Evolutionary conservation across 108 stramenopile genomes (phyloP).

Genomic region (Thalassiosira profunda): DNA sequence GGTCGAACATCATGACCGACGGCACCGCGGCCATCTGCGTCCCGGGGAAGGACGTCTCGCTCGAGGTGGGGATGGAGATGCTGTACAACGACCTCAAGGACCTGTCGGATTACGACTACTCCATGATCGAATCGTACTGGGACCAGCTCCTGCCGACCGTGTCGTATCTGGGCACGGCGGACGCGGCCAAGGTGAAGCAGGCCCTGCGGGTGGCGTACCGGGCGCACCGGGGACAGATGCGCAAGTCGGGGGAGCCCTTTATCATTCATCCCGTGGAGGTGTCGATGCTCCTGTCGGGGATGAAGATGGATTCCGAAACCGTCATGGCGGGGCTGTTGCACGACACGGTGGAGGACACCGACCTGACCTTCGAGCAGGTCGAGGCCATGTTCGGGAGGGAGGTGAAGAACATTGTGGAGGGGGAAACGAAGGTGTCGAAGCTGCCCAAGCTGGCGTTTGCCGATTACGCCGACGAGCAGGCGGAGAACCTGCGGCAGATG

Average conservation of each 20-base stretch:
- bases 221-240: conserved; percentile 90
- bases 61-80: conserved; percentile 54
- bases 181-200: conserved; percentile 62
- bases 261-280: conserved; percentile 97
- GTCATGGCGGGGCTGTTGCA: conserved; percentile 96
- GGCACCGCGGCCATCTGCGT: conserved; percentile 49
- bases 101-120: conserved; percentile 60
- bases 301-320: conserved; percentile 94
- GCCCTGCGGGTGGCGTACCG: conserved; percentile 85
- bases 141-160: conserved; percentile 67
- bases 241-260: conserved; percentile 95
- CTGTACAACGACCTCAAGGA: conserved; percentile 70
- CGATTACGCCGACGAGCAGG: conserved; percentile 90
- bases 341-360: conserved; percentile 98
- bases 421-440: conserved; percentile 96
- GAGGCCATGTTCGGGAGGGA: conserved; percentile 91
- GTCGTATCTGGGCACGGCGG: conserved; percentile 66
- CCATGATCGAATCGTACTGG: conserved; percentile 83
- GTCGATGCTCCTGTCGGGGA: conserved; percentile 78
- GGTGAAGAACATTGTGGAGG: conserved; percentile 93
- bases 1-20: conserved; percentile 76
- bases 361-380: conserved; percentile 91
- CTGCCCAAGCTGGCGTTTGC: conserved; percentile 88
- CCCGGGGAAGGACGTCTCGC: conserved; percentile 41
- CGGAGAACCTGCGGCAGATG: conserved; percentile 96